Percentiles rank a stretch among this genome's conserved stretches.
Evolutionary conservation across 495 filamentous ascomycete species (phyloP).

Genomic region (Talaromyces proteolyticus): DNA sequence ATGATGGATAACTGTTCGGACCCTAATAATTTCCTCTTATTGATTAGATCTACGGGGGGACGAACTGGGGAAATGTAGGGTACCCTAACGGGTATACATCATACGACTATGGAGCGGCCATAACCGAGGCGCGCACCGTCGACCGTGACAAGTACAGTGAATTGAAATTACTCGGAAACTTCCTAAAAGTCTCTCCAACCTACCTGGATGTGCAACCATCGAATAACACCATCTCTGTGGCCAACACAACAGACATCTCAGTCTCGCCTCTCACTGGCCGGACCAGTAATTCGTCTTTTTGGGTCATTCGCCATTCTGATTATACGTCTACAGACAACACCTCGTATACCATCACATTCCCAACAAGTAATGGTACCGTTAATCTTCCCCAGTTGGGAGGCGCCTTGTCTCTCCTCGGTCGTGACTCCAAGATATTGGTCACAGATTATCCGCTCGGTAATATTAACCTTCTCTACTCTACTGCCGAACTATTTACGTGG

Average conservation of each 20-base stretch:
- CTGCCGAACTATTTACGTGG: constrained; percentile 72
- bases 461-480: constrained; percentile 64
- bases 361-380: constrained; percentile 54
- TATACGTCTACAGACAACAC: constrained; percentile 51
- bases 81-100: constrained; percentile 67
- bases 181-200: constrained; percentile 60
- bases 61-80: constrained; percentile 81
- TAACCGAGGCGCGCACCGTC: constrained; percentile 61
- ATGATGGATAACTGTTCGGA: not conserved
- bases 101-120: constrained; percentile 66
- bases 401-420: constrained; percentile 57
- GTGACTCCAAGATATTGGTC: constrained; percentile 72
- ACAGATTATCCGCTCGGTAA: constrained; percentile 65
- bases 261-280: constrained; percentile 56
- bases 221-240: constrained; percentile 41
- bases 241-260: constrained; percentile 41
- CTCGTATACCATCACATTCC: constrained; percentile 54
- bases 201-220: constrained; percentile 52
- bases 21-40: not conserved
- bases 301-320: constrained; percentile 56
- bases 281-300: constrained; percentile 50
- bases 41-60: constrained; percentile 58
- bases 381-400: constrained; percentile 60
- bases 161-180: constrained; percentile 68
- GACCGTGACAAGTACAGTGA: constrained; percentile 74